phyloP scores from a whole-genome alignment of 2,329 filamentous ascomycete genomes.

The Mariannaea sp. region DNA sequence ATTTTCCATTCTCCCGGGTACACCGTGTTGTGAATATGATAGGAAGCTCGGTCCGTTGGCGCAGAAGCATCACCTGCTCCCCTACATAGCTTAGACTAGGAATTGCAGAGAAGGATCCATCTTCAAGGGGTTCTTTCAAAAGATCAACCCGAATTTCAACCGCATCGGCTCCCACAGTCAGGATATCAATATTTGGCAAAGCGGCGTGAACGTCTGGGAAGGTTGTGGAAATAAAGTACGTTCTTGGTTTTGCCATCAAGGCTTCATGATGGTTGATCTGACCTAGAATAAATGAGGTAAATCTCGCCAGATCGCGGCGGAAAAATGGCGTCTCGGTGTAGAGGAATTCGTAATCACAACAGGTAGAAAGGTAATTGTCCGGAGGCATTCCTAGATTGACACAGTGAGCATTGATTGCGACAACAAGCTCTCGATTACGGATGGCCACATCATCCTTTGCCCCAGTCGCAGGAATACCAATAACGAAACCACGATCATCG shows the following conservation, averaged over 20 bases:
- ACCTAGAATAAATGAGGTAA: slow-evolving; percentile 78
- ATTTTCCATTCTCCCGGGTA: slow-evolving; percentile 79
- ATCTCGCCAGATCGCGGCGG: slow-evolving; percentile 76
- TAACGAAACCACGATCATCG: slow-evolving; percentile 66
- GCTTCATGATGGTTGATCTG: slow-evolving; percentile 80
- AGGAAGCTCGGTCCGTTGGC: slow-evolving; percentile 84
- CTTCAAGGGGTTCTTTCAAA: slow-evolving; percentile 69
- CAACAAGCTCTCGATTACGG: slow-evolving; percentile 63
- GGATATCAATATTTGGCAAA: slow-evolving; percentile 81
- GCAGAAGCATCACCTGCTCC: slow-evolving; percentile 81
- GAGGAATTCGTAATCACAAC: slow-evolving; percentile 85
- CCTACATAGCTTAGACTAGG: slow-evolving; percentile 85
- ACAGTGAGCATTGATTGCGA: slow-evolving; percentile 78
- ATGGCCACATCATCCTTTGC: slow-evolving; percentile 62
- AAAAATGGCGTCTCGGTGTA: slow-evolving; percentile 76
- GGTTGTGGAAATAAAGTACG: slow-evolving; percentile 85
- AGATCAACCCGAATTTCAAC: slow-evolving; percentile 86
- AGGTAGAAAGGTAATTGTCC: slow-evolving; percentile 66
- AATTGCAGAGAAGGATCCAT: slow-evolving; percentile 66
- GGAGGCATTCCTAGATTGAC: slow-evolving; percentile 72
- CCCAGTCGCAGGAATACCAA: slow-evolving; percentile 65
- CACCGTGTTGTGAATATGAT: slow-evolving; percentile 89
- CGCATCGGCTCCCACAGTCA: slow-evolving; percentile 84
- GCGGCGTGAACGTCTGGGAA: slow-evolving; percentile 85
- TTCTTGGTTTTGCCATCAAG: slow-evolving; percentile 76